phyloP scores from a whole-genome alignment of 495 filamentous ascomycete genomes.

The Hamigera avellanea region DNA sequence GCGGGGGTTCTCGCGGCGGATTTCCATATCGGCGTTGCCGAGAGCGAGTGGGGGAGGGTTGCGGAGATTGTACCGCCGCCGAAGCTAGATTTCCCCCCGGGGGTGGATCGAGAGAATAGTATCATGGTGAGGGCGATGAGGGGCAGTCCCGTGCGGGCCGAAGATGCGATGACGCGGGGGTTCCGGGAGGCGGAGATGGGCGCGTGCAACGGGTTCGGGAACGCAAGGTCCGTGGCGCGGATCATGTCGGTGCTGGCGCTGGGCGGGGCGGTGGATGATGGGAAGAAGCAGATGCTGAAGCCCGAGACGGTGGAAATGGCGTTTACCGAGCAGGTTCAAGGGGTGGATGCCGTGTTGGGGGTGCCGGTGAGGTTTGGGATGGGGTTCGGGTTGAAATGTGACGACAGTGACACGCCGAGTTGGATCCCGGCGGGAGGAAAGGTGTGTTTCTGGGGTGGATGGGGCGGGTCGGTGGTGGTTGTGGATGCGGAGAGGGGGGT shows the following conservation, averaged over 20 bases:
- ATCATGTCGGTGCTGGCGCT: constrained; percentile 21
- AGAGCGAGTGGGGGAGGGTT: constrained; percentile 20
- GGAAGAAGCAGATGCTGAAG: constrained; percentile 13
- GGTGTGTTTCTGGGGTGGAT: constrained; percentile 32
- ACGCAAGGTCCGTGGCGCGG: constrained; percentile 20
- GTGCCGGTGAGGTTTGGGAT: constrained; percentile 20
- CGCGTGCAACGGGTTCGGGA: constrained; percentile 19
- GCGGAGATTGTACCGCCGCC: constrained; percentile 13
- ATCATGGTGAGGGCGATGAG: constrained; percentile 7
- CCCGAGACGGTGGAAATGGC: constrained; percentile 22
- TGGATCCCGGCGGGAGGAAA: constrained; percentile 15
- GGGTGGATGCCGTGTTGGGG: constrained; percentile 20
- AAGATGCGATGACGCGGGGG: constrained; percentile 2
- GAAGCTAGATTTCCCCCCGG: neutral
- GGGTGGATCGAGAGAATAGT: constrained; percentile 5
- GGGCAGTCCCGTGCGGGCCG: constrained; percentile 3
- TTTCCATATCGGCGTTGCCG: constrained; percentile 22
- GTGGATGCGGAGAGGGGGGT: constrained; percentile 30
- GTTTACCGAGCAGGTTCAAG: constrained; percentile 23
- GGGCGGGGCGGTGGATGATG: constrained; percentile 17
- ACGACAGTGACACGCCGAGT: constrained; percentile 3
- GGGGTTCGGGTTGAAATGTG: constrained; percentile 16
- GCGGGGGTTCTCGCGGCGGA: constrained; percentile 25
- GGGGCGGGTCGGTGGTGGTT: constrained; percentile 28
- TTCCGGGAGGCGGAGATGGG: constrained; percentile 18